Conservation (phyloP, 2,329 filamentous ascomycete genomes). For the Exophiala bonariae region DNA sequence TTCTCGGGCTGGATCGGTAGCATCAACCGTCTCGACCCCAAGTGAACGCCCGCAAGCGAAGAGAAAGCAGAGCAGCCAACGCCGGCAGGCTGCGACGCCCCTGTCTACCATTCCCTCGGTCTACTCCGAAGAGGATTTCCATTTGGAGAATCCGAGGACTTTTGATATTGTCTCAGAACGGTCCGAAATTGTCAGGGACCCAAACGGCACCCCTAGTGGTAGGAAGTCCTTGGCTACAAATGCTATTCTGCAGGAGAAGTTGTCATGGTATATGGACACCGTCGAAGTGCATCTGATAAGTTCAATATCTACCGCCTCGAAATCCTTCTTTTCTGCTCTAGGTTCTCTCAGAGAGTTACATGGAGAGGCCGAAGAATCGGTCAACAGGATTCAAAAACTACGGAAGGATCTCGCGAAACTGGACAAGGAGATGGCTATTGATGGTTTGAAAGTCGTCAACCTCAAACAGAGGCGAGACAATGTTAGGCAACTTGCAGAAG, state of each 20-base stretch:
- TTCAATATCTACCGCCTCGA: slow-evolving; percentile 92
- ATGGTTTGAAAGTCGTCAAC: slow-evolving; percentile 81
- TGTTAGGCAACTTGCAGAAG: slow-evolving; percentile 75
- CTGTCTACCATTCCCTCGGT: slow-evolving; percentile 88
- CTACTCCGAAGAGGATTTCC: slow-evolving; percentile 94
- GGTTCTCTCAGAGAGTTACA: slow-evolving; percentile 89
- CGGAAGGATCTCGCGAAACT: slow-evolving; percentile 76
- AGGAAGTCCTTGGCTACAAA: slow-evolving; percentile 92
- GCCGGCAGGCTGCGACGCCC: slow-evolving; percentile 75
- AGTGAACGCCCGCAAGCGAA: slow-evolving; percentile 47
- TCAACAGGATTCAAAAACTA: slow-evolving; percentile 78
- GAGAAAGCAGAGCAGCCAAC: slow-evolving; percentile 53
- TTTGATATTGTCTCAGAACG: slow-evolving; percentile 97
- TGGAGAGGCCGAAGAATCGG: slow-evolving; percentile 86
- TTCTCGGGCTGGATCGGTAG: slow-evolving; percentile 40
- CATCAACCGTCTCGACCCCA: slow-evolving; percentile 46
- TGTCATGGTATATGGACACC: slow-evolving; percentile 99
- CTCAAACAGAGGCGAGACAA: slow-evolving; percentile 82
- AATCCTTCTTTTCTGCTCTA: slow-evolving; percentile 92
- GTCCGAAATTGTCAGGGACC: slow-evolving; percentile 81
- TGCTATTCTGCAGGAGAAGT: slow-evolving; percentile 93
- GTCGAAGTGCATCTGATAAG: slow-evolving; percentile 96
- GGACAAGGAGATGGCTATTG: slow-evolving; percentile 83
- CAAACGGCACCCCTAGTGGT: slow-evolving; percentile 57
- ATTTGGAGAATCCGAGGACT: slow-evolving; percentile 89